Evolutionary conservation across 495 filamentous ascomycete species (phyloP).

Genomic region (Xylaria telfairii): DNA sequence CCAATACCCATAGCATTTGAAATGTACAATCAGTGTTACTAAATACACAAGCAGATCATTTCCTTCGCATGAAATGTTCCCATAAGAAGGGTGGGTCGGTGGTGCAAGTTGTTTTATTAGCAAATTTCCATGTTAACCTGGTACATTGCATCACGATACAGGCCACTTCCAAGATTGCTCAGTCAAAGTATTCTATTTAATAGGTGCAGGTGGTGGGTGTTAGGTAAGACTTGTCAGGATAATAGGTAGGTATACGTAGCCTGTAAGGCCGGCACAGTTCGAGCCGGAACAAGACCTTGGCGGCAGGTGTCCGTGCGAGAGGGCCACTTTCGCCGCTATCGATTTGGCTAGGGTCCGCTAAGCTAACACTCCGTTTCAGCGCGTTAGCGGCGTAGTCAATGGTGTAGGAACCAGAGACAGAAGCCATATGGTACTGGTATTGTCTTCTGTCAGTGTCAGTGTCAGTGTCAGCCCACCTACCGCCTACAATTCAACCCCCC

Average conservation of each 20-base stretch:
- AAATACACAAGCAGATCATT: constrained; percentile 5
- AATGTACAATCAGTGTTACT: constrained; percentile 4
- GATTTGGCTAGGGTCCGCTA: constrained; percentile 13
- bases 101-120: background rate
- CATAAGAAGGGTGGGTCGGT: background rate
- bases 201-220: background rate
- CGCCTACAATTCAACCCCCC: constrained; percentile 4
- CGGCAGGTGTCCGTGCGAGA: background rate
- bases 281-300: constrained; percentile 14
- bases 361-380: constrained; percentile 17
- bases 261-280: background rate
- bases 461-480: too few species aligned
- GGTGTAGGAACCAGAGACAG: background rate
- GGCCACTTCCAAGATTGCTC: too few species aligned
- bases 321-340: background rate
- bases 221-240: too few species aligned
- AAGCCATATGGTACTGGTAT: too few species aligned
- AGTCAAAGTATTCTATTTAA: too few species aligned
- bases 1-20: constrained; percentile 17
- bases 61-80: background rate
- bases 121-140: background rate
- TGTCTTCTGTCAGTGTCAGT: too few species aligned
- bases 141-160: background rate
- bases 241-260: too few species aligned
- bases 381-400: background rate